These are phyloP conservation scores for Acanthamoeba healyi DNA, from an alignment of 208 protist species.

Conservation along the genomic window DNA sequence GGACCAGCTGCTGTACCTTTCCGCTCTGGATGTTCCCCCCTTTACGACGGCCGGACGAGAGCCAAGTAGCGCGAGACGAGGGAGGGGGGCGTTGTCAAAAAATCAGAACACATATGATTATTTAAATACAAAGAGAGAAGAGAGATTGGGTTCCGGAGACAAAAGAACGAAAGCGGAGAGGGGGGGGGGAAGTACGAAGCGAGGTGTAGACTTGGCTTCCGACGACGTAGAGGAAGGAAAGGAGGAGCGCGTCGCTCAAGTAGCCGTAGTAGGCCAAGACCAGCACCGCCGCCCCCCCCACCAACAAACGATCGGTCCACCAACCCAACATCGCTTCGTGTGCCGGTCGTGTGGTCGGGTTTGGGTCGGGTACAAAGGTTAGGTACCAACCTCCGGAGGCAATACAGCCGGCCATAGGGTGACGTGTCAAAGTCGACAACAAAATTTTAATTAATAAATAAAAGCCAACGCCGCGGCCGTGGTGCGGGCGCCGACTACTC, in stretches of 20 bases:
- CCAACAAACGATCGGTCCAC: no score
- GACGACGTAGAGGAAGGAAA: neutral
- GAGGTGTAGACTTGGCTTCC: neutral
- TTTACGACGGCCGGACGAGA: no score
- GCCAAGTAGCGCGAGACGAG: neutral
- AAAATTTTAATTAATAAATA: neutral
- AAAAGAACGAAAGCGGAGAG: neutral
- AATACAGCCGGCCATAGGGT: neutral
- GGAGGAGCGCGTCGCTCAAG: neutral
- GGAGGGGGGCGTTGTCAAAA: no score
- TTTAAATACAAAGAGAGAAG: no score
- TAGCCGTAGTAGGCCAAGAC: neutral
- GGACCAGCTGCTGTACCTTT: neutral
- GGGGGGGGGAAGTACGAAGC: neutral
- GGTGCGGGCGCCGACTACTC: neutral
- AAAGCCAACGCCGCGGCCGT: neutral
- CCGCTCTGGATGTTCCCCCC: neutral
- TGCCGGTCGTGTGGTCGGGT: no score
- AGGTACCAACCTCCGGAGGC: no score
- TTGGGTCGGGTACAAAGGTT: no score
- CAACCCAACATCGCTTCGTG: no score
- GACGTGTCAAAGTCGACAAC: no score
- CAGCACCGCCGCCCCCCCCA: neutral
- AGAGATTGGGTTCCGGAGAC: neutral
- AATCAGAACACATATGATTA: neutral